A percentile compares a stretch with the other conserved stretches of the same genome.
Evolutionary conservation across 495 filamentous ascomycete genomes (phyloP).

Genomic region (Neurospora africana): DNA sequence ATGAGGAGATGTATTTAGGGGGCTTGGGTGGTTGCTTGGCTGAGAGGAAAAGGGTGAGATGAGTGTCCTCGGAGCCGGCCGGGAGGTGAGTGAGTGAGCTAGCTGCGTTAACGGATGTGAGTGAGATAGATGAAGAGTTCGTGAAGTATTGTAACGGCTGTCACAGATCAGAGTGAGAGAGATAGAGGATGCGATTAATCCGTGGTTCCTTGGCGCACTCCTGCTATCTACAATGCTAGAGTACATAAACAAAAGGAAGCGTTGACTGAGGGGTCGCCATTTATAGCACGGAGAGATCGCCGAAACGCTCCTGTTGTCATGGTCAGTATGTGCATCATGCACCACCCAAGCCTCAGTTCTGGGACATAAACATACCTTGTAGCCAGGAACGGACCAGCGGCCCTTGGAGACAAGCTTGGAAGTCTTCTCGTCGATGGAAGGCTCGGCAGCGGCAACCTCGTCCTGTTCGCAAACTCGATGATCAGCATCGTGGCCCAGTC

Average conservation of each 20-base stretch:
- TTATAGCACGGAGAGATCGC: conserved; percentile 87
- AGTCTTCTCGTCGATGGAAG: conserved; percentile 93
- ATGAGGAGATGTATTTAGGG: conserved; percentile 34
- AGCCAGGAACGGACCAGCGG: conserved; percentile 93
- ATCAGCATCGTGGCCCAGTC: conserved; percentile 9
- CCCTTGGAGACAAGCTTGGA: conserved; percentile 87
- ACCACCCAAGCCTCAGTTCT: not conserved
- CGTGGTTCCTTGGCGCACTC: conserved; percentile 9
- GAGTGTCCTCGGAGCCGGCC: not conserved
- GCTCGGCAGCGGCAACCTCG: conserved; percentile 83
- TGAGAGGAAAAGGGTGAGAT: not conserved
- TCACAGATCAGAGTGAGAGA: not conserved
- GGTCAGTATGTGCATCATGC: conserved; percentile 7
- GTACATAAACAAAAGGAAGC: conserved; percentile 41
- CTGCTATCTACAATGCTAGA: conserved; percentile 49
- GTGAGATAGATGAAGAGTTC: not conserved
- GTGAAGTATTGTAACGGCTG: not conserved
- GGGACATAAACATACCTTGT: conserved; percentile 64
- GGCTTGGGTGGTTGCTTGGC: conserved; percentile 23
- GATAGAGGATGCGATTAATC: not conserved
- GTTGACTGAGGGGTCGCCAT: conserved; percentile 18
- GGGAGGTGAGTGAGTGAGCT: not conserved
- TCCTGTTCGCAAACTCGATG: conserved; percentile 44
- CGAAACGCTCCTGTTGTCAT: conserved; percentile 79
- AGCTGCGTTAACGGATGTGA: not conserved